Base-by-base conservation (phyloP, 2,329 filamentous ascomycete species). In the Chrysoporthe puriensis region DNA sequence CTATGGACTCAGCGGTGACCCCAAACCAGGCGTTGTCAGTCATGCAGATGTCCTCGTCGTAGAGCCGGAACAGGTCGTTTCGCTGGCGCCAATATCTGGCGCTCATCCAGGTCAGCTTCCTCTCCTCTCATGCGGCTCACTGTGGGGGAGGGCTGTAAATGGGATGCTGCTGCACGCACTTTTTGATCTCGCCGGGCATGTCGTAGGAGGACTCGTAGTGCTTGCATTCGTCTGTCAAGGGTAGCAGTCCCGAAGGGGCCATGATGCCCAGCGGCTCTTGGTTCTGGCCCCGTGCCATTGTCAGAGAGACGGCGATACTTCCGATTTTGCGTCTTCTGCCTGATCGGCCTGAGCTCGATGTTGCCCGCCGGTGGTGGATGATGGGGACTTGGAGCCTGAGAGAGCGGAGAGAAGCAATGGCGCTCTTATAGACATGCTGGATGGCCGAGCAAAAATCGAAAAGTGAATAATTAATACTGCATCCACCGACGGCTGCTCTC, bases 21-120 rank as follows among this genome's bases (percentile, higher is more conserved):
- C 94, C 96, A 77, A 96, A 99, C 96, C 96, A 99, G 64, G 94
- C 91, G 79, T 95, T 91, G 77, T 97, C 90, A 0, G 96, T 99
- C 84, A 99, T 88, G 83, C 89, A 91, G 72, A 99, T 86, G 66
- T 94, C 95, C 68, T 94, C 86, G 76, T 97, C 91, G 76, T 97
- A 99, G 73, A 86, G 86, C 18, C 90, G 90, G 80, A 97, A 99
- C 72, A 99, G 92, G 63, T 89, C 90, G 77, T 96, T 90, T 69
- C 96, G 88, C 75, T 98, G 94, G 18, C 90, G 85, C 88, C 93
- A 99, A 79, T 99, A 99, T 77, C 94, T 96, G 65, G 44, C 36
- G 52, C 26, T 42, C 72, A 68, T 58, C 65, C 26, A 59, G 6
- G 36, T 60, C 21, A 61, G 66, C 2, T 4, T 46, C 7, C 1